phyloP scores from a whole-genome alignment of 1,139 yeast species.

The Saccharomyces hybrid region DNA sequence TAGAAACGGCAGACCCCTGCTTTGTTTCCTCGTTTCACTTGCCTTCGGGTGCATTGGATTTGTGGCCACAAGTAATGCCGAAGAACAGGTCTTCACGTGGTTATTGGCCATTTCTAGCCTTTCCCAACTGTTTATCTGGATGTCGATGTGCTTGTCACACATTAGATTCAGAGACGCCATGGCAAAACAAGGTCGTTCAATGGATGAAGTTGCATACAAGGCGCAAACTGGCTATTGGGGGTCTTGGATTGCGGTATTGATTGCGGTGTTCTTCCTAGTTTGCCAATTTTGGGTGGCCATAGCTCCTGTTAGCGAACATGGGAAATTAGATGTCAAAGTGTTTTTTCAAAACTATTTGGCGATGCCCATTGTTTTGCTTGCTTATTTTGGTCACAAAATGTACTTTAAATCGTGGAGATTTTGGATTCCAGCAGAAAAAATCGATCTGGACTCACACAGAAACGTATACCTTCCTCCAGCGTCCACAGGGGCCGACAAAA shows the following conservation, averaged over 20 bases:
- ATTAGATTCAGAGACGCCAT: slow-evolving; percentile 37
- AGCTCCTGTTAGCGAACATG: slow-evolving; percentile 48
- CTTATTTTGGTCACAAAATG: slow-evolving; percentile 46
- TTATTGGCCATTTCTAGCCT: slow-evolving; percentile 59
- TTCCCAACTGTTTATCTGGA: slow-evolving; percentile 53
- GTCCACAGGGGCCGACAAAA: not conserved
- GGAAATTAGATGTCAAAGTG: slow-evolving; percentile 39
- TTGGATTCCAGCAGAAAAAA: slow-evolving; percentile 37
- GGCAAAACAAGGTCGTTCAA: slow-evolving; percentile 50
- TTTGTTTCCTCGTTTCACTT: slow-evolving; percentile 44
- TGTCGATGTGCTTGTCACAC: slow-evolving; percentile 38
- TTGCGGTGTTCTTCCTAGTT: slow-evolving; percentile 54
- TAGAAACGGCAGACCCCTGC: slow-evolving; percentile 49
- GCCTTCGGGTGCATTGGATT: slow-evolving; percentile 56
- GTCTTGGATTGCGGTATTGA: slow-evolving; percentile 50
- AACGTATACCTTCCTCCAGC: slow-evolving; percentile 46
- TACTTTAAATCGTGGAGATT: slow-evolving; percentile 41
- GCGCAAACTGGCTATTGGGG: slow-evolving; percentile 64
- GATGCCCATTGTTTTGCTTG: slow-evolving; percentile 43
- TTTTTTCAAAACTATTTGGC: slow-evolving; percentile 53
- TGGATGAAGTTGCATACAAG: slow-evolving; percentile 55
- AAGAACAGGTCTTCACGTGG: slow-evolving; percentile 54
- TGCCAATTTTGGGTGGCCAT: slow-evolving; percentile 76
- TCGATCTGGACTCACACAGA: slow-evolving; percentile 50
- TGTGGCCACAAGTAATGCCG: slow-evolving; percentile 45